A percentile compares a stretch with the other conserved stretches of the same genome.
Evolutionary conservation across 257 asterid genomes (phyloP).

Genomic region (Striga asiatica): DNA sequence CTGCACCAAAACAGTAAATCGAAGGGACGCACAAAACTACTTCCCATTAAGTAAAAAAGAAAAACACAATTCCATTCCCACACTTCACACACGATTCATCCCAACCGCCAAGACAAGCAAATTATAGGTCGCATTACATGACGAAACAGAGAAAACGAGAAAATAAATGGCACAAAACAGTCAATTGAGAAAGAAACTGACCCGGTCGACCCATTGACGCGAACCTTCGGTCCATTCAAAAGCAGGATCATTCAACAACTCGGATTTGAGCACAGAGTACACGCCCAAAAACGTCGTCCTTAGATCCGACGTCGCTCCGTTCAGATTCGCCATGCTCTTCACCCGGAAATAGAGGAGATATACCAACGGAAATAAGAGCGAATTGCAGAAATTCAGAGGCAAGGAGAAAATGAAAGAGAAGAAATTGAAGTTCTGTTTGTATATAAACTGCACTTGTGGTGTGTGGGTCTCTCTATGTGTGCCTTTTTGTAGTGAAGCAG

Average conservation of each 20-base stretch:
- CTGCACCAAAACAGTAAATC: background rate
- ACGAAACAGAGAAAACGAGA: background rate
- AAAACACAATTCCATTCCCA: background rate
- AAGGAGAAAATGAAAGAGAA: background rate
- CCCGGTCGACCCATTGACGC: constrained; percentile 81
- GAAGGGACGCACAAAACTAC: background rate
- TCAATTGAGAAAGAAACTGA: constrained; percentile 14
- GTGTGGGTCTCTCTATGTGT: constrained; percentile 2
- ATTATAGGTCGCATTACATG: background rate
- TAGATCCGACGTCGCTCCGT: constrained; percentile 34
- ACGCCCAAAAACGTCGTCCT: constrained; percentile 45
- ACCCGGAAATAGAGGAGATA: background rate
- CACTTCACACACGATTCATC: background rate
- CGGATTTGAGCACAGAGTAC: constrained; percentile 64
- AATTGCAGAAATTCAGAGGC: background rate
- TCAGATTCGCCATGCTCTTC: constrained; percentile 29
- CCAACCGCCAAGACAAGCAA: background rate
- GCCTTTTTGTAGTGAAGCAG: constrained; percentile 24
- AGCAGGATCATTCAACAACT: constrained; percentile 60
- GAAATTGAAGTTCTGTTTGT: constrained; percentile 9
- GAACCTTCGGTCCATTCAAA: constrained; percentile 68
- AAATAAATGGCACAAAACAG: too few relatives aligned
- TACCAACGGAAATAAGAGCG: background rate
- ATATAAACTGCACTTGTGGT: constrained; percentile 4
- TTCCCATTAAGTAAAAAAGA: background rate